A percentile compares a stretch with the other conserved stretches of the same genome.
phyloP scores from a whole-genome alignment of 345 rosid genomes.

The Gossypium longicalyx region DNA sequence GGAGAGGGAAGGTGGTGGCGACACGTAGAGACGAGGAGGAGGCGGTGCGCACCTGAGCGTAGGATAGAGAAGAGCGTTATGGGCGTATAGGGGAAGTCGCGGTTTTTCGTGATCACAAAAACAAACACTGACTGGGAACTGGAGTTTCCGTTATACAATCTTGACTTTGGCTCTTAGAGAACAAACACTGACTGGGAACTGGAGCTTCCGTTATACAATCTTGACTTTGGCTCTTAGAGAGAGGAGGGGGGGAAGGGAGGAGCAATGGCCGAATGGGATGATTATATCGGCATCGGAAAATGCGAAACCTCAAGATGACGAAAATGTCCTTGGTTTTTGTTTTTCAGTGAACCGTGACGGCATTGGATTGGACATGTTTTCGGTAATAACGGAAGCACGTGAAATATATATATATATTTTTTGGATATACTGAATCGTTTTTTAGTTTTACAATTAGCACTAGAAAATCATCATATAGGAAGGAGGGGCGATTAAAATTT shows the following conservation, averaged over 20 bases:
- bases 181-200: neutral
- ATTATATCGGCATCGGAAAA: neutral
- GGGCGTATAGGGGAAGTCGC: neutral
- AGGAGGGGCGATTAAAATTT: too few relatives aligned
- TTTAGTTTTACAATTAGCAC: too few relatives aligned
- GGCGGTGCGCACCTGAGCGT: neutral
- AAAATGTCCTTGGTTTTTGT: neutral
- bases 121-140: neutral
- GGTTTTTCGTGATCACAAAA: neutral
- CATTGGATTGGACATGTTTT: neutral
- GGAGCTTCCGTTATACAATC: neutral
- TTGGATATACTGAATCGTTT: too few relatives aligned
- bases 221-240: neutral
- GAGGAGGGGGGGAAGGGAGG: neutral
- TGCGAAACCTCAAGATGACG: neutral
- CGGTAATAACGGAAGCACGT: neutral
- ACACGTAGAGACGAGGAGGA: neutral
- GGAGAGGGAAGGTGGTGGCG: neutral
- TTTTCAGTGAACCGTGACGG: neutral
- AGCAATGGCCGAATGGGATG: neutral
- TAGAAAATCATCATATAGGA: too few relatives aligned
- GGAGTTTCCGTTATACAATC: neutral
- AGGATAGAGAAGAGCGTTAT: neutral
- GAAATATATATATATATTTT: neutral
- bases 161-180: neutral